phyloP scores from a whole-genome alignment of 208 protist genomes.

The Acanthamoeba comandoni region DNA sequence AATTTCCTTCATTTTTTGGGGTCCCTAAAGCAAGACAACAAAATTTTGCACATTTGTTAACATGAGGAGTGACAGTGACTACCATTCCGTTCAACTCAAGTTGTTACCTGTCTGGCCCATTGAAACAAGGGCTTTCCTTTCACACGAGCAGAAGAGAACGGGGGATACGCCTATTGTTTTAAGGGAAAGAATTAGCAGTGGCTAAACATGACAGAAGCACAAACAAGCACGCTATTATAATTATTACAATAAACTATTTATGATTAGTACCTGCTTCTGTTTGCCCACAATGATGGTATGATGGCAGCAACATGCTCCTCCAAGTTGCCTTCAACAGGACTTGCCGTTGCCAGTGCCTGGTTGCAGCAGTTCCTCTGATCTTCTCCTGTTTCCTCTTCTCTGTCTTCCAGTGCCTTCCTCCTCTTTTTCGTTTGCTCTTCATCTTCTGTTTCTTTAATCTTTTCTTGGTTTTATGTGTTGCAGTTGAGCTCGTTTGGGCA shows the following conservation, averaged over 20 bases:
- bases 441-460: neutral
- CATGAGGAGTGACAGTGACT: too few species aligned
- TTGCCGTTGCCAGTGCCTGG: too few species aligned
- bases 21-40: conserved; percentile 1
- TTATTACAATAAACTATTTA: too few species aligned
- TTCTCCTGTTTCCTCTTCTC: neutral
- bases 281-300: conserved; percentile 15
- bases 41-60: too few species aligned
- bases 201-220: too few species aligned
- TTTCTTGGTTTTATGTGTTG: neutral
- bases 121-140: conserved; percentile 45
- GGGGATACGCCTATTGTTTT: conserved; percentile 12
- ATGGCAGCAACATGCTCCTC: neutral
- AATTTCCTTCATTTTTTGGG: conserved; percentile 17
- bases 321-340: too few species aligned
- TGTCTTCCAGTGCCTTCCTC: neutral
- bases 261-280: conserved; percentile 64
- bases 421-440: neutral
- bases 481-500: neutral
- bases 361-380: neutral
- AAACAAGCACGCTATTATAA: too few species aligned
- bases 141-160: conserved; percentile 64
- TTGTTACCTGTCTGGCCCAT: conserved; percentile 20
- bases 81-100: too few species aligned
- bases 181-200: neutral